Conservation (phyloP, 2,329 filamentous ascomycete species). For the Fusarium hostae region DNA sequence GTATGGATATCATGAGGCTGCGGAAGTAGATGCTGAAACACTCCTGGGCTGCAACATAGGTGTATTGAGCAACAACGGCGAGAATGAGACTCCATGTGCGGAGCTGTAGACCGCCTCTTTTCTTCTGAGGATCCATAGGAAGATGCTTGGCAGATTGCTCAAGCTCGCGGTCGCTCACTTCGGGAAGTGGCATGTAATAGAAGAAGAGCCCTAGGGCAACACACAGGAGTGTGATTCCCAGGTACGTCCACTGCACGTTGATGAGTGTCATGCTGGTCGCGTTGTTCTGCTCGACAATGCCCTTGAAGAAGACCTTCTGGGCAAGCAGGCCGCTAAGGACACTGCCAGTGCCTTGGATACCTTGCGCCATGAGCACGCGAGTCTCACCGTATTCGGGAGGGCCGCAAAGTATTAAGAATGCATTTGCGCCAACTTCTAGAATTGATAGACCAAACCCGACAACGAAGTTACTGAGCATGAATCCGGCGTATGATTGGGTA, state of each 20-base stretch:
- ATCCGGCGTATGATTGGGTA: conserved; percentile 79
- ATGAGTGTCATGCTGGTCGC: conserved; percentile 63
- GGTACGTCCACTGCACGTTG: conserved; percentile 85
- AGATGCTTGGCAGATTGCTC: conserved; percentile 59
- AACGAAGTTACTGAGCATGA: conserved; percentile 78
- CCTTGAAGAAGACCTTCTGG: conserved; percentile 77
- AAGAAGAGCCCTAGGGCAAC: conserved; percentile 76
- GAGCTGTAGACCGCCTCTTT: conserved; percentile 62
- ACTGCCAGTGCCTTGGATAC: conserved; percentile 78
- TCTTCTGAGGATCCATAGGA: conserved; percentile 62
- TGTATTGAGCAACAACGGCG: conserved; percentile 80
- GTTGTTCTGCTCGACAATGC: conserved; percentile 55
- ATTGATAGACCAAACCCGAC: conserved; percentile 81
- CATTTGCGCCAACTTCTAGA: conserved; percentile 84
- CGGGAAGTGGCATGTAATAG: conserved; percentile 74
- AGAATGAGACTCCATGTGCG: conserved; percentile 71
- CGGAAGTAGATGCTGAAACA: conserved; percentile 70
- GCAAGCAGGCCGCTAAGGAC: conserved; percentile 79
- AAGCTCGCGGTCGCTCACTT: conserved; percentile 67
- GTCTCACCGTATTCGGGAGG: conserved; percentile 78
- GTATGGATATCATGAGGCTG: conserved; percentile 58
- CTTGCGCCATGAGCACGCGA: conserved; percentile 79
- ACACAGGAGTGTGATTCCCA: conserved; percentile 81
- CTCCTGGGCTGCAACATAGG: conserved; percentile 81
- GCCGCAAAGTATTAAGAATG: conserved; percentile 77